These are phyloP conservation scores for Calcarisporium arbuscula DNA, from an alignment of 2,329 filamentous ascomycete species.

Conservation along the genomic window DNA sequence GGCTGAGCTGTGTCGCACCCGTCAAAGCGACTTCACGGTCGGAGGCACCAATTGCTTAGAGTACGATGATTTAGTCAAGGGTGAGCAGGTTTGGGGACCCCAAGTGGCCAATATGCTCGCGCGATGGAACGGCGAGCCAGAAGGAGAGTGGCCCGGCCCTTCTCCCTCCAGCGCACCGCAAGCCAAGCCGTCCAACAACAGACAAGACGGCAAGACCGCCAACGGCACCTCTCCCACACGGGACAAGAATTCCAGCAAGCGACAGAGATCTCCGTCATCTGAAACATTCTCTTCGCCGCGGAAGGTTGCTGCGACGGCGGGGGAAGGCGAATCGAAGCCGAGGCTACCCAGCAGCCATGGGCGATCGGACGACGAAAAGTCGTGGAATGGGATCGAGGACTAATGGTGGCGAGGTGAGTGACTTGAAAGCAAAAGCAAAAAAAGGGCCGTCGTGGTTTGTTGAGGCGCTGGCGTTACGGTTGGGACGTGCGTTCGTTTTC, in stretches of 20 bases:
- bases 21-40: conserved; percentile 75
- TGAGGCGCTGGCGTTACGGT: too few species aligned
- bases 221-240: conserved; percentile 6
- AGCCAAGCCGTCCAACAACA: conserved; percentile 12
- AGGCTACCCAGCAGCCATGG: conserved; percentile 7
- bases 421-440: too few species aligned
- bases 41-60: conserved; percentile 67
- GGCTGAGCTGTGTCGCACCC: conserved; percentile 72
- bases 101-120: conserved; percentile 50
- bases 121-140: conserved; percentile 33
- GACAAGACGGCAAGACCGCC: conserved; percentile 7
- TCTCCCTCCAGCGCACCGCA: conserved; percentile 15
- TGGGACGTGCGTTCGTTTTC: too few species aligned
- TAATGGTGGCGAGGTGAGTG: conserved; percentile 13
- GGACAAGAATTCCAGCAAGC: conserved; percentile 19
- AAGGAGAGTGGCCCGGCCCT: conserved; percentile 16
- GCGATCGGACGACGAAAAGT: conserved; percentile 33
- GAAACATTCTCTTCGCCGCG: conserved; percentile 19
- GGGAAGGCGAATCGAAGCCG: conserved; percentile 3
- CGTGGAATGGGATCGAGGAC: conserved; percentile 36
- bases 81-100: conserved; percentile 77
- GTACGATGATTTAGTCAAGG: conserved; percentile 67
- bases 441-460: too few species aligned
- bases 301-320: conserved; percentile 20
- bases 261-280: conserved; percentile 21